These are phyloP conservation scores for Mycena crocata DNA, from an alignment of 768 basidiomycete genomes.

Conservation along the genomic window DNA sequence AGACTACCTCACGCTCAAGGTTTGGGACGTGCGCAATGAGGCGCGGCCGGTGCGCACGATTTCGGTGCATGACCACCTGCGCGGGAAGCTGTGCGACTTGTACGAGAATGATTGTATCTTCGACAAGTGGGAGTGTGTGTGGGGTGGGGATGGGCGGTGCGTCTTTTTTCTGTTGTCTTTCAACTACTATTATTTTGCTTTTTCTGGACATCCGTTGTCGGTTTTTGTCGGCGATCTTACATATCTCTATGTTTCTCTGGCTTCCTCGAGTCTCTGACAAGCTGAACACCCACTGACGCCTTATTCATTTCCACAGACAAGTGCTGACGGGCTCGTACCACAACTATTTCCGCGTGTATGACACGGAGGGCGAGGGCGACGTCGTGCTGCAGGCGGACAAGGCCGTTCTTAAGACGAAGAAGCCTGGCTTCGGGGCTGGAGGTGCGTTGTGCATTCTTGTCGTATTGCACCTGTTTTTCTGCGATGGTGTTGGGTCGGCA, in stretches of 20 bases:
- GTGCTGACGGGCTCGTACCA: slow-evolving; percentile 98
- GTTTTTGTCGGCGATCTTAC: neutral
- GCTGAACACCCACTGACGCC: too few species aligned
- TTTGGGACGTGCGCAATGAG: slow-evolving; percentile 99
- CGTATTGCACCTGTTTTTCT: too few species aligned
- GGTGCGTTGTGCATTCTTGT: neutral
- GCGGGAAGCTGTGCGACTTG: slow-evolving; percentile 97
- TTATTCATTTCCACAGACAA: slow-evolving; percentile 81
- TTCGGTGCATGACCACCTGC: slow-evolving; percentile 96
- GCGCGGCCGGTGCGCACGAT: slow-evolving; percentile 95
- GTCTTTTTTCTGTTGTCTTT: slow-evolving; percentile 49
- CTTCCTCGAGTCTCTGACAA: too few species aligned
- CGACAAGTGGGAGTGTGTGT: slow-evolving; percentile 99
- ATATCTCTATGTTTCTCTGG: neutral
- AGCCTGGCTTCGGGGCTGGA: slow-evolving; percentile 55
- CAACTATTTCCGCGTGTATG: slow-evolving; percentile 99
- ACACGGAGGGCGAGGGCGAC: slow-evolving; percentile 86
- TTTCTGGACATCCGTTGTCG: neutral
- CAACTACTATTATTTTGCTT: neutral
- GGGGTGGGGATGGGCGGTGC: slow-evolving; percentile 94
- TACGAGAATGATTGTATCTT: slow-evolving; percentile 99
- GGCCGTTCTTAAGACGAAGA: slow-evolving; percentile 99
- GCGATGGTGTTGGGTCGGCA: too few species aligned
- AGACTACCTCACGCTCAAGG: slow-evolving; percentile 97
- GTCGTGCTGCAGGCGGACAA: slow-evolving; percentile 98